A percentile compares a stretch with the other conserved stretches of the same genome.
phyloP scores from a whole-genome alignment of 192 early-diverging fungal species.

The Allomyces macrogynus region DNA sequence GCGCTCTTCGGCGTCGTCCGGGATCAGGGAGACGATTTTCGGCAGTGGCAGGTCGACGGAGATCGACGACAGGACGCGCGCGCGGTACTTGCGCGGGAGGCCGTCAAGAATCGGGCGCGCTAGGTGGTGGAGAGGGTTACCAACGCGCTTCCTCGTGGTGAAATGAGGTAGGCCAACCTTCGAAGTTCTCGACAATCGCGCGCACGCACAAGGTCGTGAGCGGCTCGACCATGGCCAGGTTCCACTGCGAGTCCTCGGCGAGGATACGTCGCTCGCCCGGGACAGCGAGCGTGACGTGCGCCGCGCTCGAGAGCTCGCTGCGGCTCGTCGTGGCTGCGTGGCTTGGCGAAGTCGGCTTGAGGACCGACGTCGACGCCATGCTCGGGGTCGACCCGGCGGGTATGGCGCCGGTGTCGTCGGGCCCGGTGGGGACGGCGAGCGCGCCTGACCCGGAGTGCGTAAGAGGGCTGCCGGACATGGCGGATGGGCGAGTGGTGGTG shows the following conservation, averaged over 20 bases:
- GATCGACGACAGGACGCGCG: background rate
- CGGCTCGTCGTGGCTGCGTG: no score
- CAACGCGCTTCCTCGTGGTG: no score
- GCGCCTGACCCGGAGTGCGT: no score
- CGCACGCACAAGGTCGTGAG: constrained; percentile 26
- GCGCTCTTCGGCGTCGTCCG: background rate
- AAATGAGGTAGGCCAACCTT: constrained; percentile 11
- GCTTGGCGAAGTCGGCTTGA: no score
- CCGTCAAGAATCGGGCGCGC: background rate
- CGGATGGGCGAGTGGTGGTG: no score
- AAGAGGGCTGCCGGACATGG: no score
- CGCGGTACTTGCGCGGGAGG: constrained; percentile 1
- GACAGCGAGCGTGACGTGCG: background rate
- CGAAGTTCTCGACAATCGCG: constrained; percentile 28
- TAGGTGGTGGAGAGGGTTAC: background rate
- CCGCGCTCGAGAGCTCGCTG: no score
- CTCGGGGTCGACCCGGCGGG: no score
- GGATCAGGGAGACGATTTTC: background rate
- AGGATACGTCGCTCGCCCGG: constrained; percentile 18
- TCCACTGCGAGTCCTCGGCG: constrained; percentile 35
- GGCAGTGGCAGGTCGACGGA: constrained; percentile 1
- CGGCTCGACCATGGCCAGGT: constrained; percentile 30
- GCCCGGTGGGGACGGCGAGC: no score
- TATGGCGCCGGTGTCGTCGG: no score
- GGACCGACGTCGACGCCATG: no score